Base-by-base conservation (phyloP, 257 asterid genomes). In the Rauvolfia tetraphylla region DNA sequence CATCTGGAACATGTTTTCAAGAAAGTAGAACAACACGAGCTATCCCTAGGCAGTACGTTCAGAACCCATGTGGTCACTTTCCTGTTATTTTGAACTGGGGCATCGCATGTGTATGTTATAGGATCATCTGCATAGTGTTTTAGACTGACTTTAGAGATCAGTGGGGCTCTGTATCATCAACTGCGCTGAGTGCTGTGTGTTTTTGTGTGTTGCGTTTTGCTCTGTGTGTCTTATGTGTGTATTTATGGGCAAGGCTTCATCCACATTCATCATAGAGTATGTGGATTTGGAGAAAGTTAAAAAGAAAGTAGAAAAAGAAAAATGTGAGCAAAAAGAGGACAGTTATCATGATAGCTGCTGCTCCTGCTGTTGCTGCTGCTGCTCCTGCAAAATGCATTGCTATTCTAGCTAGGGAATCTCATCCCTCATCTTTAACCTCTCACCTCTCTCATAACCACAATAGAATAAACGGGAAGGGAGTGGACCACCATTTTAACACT, bases 61-160 rank as follows among this genome's bases (percentile, higher is more conserved):
- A 65, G 70, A 65, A 20, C 70, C 72, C 72, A 67, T 67, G 72
- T 67, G 72, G 72, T 67, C 51, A 67, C 49, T 38, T 67, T 67
- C 72, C 72, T 5, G 25, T 33, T 63, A 33, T 34, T 63, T 63
- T 63, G 48, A 67, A 62, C 41, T 31, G 34, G 66, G 66, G 66
- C 1, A n/a, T 17, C 72, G 10, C 31, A 20, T 38, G 48, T 38
- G 18, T 18, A 4, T 22, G 12, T 8, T 41, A 7, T 67, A 67
- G 72, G 51, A 36, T 67, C 51, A 67, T 67, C 72, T 67, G 72
- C 72, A 15, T 11, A 38, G 71, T 22, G 29, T 61, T 61, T 61
- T 61, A 61, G 68, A 61, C 68, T 61, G 17, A 27, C 36, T 27
- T 56, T 56, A 13, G 22, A 49, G 31, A 56, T 56, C 62, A 56